Percentiles rank a stretch among this genome's conserved stretches.
These are phyloP conservation scores for Candida arabinofermentans DNA, from an alignment of 805 yeast species.

Conservation along the genomic window DNA sequence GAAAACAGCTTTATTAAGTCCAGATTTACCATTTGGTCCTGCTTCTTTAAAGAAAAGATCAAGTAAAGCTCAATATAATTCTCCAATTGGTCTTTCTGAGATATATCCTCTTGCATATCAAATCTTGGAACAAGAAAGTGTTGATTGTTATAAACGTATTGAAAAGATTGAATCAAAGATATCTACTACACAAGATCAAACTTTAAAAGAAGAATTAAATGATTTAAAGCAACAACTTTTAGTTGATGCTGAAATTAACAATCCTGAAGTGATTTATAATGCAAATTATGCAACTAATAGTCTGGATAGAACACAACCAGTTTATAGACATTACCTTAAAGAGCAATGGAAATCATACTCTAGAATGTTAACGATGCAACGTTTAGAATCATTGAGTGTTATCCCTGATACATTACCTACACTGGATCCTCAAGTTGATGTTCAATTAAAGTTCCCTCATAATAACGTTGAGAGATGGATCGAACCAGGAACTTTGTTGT, in stretches of 20 bases:
- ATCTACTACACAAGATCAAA: slow-evolving; percentile 17
- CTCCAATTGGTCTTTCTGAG: slow-evolving; percentile 68
- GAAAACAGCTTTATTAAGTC: slow-evolving; percentile 28
- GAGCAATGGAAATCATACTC: slow-evolving; percentile 69
- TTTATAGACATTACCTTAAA: slow-evolving; percentile 67
- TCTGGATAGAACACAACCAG: slow-evolving; percentile 69
- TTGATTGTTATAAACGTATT: slow-evolving; percentile 35
- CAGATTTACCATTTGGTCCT: slow-evolving; percentile 45
- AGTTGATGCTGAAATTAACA: slow-evolving; percentile 62
- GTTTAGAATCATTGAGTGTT: slow-evolving; percentile 77
- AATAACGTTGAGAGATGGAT: slow-evolving; percentile 63
- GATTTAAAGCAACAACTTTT: slow-evolving; percentile 32
- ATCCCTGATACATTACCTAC: slow-evolving; percentile 96
- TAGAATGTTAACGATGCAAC: slow-evolving; percentile 82
- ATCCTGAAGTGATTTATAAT: slow-evolving; percentile 84
- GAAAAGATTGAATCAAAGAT: slow-evolving; percentile 32
- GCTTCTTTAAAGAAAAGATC: slow-evolving; percentile 41
- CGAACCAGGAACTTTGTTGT: slow-evolving; percentile 72
- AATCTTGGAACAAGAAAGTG: slow-evolving; percentile 46
- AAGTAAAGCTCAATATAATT: slow-evolving; percentile 49
- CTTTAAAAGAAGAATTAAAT: slow-evolving; percentile 12
- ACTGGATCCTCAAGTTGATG: slow-evolving; percentile 72
- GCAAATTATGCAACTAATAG: slow-evolving; percentile 42
- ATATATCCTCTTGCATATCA: slow-evolving; percentile 70
- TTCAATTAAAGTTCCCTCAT: slow-evolving; percentile 71